Base-by-base conservation (phyloP, 345 rosid genomes). In the Psidium friedrichsthalianum region DNA sequence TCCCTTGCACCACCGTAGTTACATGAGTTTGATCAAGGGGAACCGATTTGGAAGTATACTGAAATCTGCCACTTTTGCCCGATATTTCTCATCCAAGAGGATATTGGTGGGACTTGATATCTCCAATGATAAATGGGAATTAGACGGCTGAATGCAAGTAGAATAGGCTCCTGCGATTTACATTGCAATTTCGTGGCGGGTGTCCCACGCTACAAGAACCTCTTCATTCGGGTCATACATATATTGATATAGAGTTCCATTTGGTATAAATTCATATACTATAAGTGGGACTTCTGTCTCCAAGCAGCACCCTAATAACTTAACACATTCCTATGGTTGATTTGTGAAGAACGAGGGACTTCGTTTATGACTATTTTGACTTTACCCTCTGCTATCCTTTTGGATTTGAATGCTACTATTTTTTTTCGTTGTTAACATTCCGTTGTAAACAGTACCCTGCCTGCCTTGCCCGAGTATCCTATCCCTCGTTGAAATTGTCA, bases 1-100 rank as follows among this genome's bases (percentile, higher is more conserved):
- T 83, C n/a, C 88, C 85, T 3, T 32, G 76, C 54, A 86, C 88
- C 82, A 47, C 24, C 21, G 85, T 83, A 51, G 88, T 86, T 51
- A 86, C 42, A 14, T 86, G 88, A 6, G 88, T 86, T 58, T 86
- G 76, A 25, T 83, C 76, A 4, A 83, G 74, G 24, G 85, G 51
- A 8, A 83, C 76, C 0, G 53, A 8, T 22, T 51, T 83, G 52
- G 76, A 56, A 7, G 85, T n/a, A n/a, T 57, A 42, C 76, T 55
- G 12, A 83, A 83, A 1, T 84, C 84, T n/a, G n/a, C n/a, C n/a
- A n/a, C n/a, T n/a, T n/a, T n/a, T n/a, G 51, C 51, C 2, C 51
- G 51, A 3, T 49, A n/a, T 49, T 49, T 49, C 51, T 49, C 51
- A 49, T 49, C 51, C 51, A 49, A 49, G 3, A 49, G 51, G 51